Evolutionary conservation across 1,139 yeast genomes (phyloP), one percentile per base, ranked within the genome.

Genomic region (Debaryomyces sp.): DNA sequence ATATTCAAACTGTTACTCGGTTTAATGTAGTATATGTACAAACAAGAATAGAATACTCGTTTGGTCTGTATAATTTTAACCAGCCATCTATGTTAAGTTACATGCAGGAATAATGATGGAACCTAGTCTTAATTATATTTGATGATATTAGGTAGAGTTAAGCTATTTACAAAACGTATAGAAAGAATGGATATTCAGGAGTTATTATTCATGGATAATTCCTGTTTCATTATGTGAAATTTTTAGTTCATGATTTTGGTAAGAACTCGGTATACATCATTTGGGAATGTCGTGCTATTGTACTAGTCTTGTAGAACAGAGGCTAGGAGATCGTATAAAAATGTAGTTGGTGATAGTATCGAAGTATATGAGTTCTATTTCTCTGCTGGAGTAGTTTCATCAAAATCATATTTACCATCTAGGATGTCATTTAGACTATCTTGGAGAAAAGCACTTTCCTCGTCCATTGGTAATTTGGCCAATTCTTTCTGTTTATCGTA

Each of bases 401-500:
- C 61, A 33, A 54, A 51, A 50, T 70, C 74, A 51, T 69, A 73
- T 49, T 68, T 73, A 1, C 81, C 81, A 38, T 72, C 77, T 51
- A 77, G 64, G 17, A 77, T 60, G 52, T 76, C 80, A 51, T 73
- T 75, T 51, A 82, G 67, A 15, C 79, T 67, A 50, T 78, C 76
- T 57, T 84, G 87, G 32, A 85, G 68, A 48, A 72, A 70, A 35
- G 73, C 68, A 24, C 87, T 80, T 54, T 89, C 96, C 45, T 82
- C 84, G 59, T 88, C 95, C 65, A 85, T 70, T 1, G 89, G 88
- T 63, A 78, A 64, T 44, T 68, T 70, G 43, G 80, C 75, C 60
- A 75, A 63, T 53, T 65, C 60, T 47, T 60, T 60, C 50, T 86
- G 84, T 42, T 77, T 81, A 44, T 77, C 80, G 47, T 81, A 82